Base-by-base conservation (phyloP, 345 rosid genomes). In the Camelina laxa region DNA sequence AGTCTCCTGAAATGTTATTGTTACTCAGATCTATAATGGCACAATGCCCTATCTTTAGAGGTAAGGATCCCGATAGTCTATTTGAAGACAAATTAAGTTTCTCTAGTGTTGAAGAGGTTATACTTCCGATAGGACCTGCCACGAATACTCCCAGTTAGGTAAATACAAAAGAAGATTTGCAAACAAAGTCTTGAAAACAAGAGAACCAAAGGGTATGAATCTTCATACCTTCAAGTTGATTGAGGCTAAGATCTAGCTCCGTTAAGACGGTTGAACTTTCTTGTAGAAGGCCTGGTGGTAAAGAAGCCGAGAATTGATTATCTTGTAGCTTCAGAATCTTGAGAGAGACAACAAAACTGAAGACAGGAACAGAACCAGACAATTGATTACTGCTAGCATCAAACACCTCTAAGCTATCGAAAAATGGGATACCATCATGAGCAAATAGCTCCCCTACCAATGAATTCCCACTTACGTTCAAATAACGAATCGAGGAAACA, bases 351-450 rank as follows among this genome's bases (percentile, higher is more conserved):
- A 91, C 81, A 72, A 91, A 89, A 74, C 80, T 75, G 81, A 93
- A 91, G n/a, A 88, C 73, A 56, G 97, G 98, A 75, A 91, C 65
- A 9, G 74, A 75, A 17, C 94, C 98, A 45, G 73, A 80, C 71
- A 93, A 81, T 69, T 74, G 84, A 79, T 91, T 93, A 66, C 83
- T 72, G 79, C 91, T 91, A 12, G 89, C 98, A 91, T 93, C 98
- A 61, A 93, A 84, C 69, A 89, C 97, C 76, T 93, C 96, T 70
- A 91, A 80, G 66, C 88, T 88, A 79, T 91, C 97, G 39, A 93
- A 93, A 84, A 60, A 93, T 2, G 96, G 89, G 73, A 87, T 80
- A 53, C 93, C 96, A 69, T 88, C 98, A 66, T 88, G 89, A 74
- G 90, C 85, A 69, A 91, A 91, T 66, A 89, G 86, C 82, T 85